Base-by-base conservation (phyloP, 768 basidiomycete genomes). In the Arthromyces matolae region DNA sequence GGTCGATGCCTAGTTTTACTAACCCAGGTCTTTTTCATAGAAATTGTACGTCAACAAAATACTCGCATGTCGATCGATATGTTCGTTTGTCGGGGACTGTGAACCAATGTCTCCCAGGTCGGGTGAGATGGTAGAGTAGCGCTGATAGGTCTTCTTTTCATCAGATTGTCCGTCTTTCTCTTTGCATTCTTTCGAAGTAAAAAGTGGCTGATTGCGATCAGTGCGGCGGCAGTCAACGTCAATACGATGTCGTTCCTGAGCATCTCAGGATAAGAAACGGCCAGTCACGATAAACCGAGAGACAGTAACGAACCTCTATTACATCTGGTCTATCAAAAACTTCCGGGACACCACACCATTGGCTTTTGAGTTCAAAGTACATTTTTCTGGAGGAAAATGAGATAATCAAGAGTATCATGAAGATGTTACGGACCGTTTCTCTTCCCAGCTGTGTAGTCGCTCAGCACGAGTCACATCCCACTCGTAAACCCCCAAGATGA, bases 211-310 rank as follows among this genome's bases (percentile, higher is more conserved):
- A n/a, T 78, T 86, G 29, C 96, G 79, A 65, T 99, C 96, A 18
- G 96, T 99, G 22, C 96, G 80, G 49, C 94, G 84, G 59, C 96
- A 98, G 62, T 98, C 96, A 47, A 99, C 96, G 60, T 98, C 91
- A 57, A 93, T 92, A 20, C 91, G 81, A 67, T 93, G 91, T n/a
- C 89, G 81, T 62, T 93, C 91, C 84, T 85, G 47, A 23, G 14
- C 42, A 19, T 22, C 10, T 45, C 3, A 12, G 19, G 12, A 19
- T n/a, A 9, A 13, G 3, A 12, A 16, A 29, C 10, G 18, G 22
- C 4, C 27, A 37, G n/a, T 37, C 18, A 19, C 16, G 18, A 19
- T 19, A 20, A 29, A 8, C 44, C 40, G 29, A 16, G 48, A 63
- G 64, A 33, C 52, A 38, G 16, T 43, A 13, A 24, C 54, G 58